These are phyloP conservation scores for Chamaenerion angustifolium DNA, from an alignment of 345 rosid genomes.

Conservation along the genomic window DNA sequence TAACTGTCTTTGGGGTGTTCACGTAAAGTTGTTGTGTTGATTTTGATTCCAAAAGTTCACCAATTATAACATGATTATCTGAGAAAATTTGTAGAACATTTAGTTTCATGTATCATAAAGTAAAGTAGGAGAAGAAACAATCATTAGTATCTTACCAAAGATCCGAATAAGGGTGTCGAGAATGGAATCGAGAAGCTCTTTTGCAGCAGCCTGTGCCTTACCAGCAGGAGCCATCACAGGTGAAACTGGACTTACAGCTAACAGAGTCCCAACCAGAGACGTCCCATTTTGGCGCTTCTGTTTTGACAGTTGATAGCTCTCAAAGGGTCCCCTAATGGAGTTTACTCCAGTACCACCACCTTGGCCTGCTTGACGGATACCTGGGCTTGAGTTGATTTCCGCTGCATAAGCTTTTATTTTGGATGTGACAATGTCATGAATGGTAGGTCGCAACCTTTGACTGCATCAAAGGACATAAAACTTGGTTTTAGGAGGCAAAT, in stretches of 20 bases:
- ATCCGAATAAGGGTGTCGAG: slow-evolving; percentile 66
- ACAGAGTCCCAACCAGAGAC: slow-evolving; percentile 44
- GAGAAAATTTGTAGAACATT: slow-evolving; percentile 6
- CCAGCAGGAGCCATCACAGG: slow-evolving; percentile 93
- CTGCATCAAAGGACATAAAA: slow-evolving; percentile 33
- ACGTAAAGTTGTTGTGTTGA: slow-evolving; percentile 40
- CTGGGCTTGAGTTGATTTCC: slow-evolving; percentile 43
- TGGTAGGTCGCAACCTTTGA: slow-evolving; percentile 83
- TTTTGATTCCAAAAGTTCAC: slow-evolving; percentile 82
- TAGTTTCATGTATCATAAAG: slow-evolving; percentile 9
- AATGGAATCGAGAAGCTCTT: slow-evolving; percentile 84
- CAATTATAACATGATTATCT: slow-evolving; percentile 92
- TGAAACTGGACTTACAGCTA: slow-evolving; percentile 94
- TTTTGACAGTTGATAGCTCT: slow-evolving; percentile 48
- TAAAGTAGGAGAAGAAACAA: slow-evolving; percentile 6
- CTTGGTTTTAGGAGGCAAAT: neutral
- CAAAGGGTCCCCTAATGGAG: slow-evolving; percentile 52
- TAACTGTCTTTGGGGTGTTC: slow-evolving; percentile 54
- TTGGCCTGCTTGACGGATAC: slow-evolving; percentile 32
- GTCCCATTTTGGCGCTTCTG: slow-evolving; percentile 76
- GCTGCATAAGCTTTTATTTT: slow-evolving; percentile 72
- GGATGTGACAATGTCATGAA: slow-evolving; percentile 83
- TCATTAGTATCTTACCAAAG: slow-evolving; percentile 50
- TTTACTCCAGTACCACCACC: slow-evolving; percentile 30
- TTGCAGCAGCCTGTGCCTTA: slow-evolving; percentile 82